Conservation (phyloP, 768 basidiomycete genomes). For the Suillus spraguei region DNA sequence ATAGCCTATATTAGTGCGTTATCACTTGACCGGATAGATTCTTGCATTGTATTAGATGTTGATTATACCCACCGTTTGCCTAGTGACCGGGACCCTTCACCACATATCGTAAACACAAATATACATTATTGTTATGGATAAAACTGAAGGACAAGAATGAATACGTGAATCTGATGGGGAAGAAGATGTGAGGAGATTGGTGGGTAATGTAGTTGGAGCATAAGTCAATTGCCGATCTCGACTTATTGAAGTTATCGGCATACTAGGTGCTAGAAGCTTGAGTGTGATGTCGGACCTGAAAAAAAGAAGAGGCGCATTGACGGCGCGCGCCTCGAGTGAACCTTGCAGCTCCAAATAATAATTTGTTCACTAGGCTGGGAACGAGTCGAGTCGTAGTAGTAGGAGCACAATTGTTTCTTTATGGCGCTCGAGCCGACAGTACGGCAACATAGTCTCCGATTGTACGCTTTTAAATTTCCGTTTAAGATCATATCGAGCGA, state of each 20-base stretch:
- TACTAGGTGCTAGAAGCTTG: conserved; percentile 5
- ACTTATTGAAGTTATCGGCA: too few relatives aligned
- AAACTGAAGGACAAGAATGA: too few relatives aligned
- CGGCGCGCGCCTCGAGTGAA: background rate
- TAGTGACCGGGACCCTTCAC: background rate
- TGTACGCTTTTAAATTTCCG: background rate
- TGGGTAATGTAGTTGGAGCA: background rate
- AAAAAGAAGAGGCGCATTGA: background rate
- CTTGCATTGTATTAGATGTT: conserved; percentile 5
- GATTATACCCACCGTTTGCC: background rate
- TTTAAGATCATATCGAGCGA: background rate
- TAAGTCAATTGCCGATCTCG: background rate
- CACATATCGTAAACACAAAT: background rate
- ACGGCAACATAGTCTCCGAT: background rate
- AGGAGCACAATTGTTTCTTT: too few relatives aligned
- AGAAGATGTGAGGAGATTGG: conserved; percentile 4
- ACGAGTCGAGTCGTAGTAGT: too few relatives aligned
- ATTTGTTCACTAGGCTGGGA: too few relatives aligned
- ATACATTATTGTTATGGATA: background rate
- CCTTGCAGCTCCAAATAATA: background rate
- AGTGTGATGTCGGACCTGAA: background rate
- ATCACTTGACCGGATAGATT: background rate
- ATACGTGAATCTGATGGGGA: conserved; percentile 3
- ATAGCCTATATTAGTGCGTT: conserved; percentile 1
- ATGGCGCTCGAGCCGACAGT: background rate